Evolutionary conservation across 352 stramenopile species (phyloP).

Genomic region (Globisporangium parvum): DNA sequence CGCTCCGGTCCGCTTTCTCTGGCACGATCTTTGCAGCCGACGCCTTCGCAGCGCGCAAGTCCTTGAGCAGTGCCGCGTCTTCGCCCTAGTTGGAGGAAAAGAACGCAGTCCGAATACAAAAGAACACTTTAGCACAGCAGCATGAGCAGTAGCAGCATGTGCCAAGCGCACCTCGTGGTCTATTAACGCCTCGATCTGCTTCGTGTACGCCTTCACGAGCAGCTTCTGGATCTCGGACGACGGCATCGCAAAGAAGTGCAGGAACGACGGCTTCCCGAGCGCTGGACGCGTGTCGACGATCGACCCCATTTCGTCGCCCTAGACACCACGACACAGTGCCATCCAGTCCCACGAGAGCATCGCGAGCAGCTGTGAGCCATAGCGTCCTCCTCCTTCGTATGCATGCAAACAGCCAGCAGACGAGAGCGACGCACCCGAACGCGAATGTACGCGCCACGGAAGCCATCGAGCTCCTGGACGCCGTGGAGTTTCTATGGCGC

Average conservation of each 20-base stretch:
- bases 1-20: slow-evolving; percentile 62
- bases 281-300: slow-evolving; percentile 71
- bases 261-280: slow-evolving; percentile 71
- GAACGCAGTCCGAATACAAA: neutral
- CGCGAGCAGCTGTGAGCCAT: no score
- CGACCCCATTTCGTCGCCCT: slow-evolving; percentile 81
- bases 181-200: slow-evolving; percentile 75
- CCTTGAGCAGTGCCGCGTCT: slow-evolving; percentile 51
- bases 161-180: slow-evolving; percentile 25
- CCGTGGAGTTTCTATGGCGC: slow-evolving; percentile 48
- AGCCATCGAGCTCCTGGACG: slow-evolving; percentile 80
- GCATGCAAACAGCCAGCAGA: no score
- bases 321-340: neutral
- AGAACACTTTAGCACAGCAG: neutral
- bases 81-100: slow-evolving; percentile 18
- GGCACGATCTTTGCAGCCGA: slow-evolving; percentile 51
- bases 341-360: neutral
- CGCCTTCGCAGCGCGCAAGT: slow-evolving; percentile 47
- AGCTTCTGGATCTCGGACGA: slow-evolving; percentile 65
- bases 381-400: no score
- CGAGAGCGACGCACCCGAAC: slow-evolving; percentile 42
- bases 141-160: neutral
- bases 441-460: slow-evolving; percentile 69
- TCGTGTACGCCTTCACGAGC: slow-evolving; percentile 74
- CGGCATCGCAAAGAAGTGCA: slow-evolving; percentile 79